Conservation (phyloP, 495 filamentous ascomycete genomes). For the Amniculicola lignicola region DNA sequence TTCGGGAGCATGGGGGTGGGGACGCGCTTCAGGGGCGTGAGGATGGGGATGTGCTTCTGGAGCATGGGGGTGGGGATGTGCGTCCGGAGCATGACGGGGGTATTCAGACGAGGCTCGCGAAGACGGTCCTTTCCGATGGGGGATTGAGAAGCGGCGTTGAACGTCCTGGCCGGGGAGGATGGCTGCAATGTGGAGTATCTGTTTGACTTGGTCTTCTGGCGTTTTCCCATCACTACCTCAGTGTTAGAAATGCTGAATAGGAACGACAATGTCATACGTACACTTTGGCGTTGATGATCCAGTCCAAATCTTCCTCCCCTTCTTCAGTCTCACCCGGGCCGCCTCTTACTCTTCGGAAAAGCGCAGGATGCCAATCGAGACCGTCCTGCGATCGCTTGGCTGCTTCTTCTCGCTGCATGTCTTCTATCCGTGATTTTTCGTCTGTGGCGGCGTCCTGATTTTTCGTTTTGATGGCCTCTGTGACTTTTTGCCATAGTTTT, state of each 20-base stretch:
- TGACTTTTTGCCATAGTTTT: constrained; percentile 76
- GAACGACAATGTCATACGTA: constrained; percentile 37
- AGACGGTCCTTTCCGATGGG: constrained; percentile 41
- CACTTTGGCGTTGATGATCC: constrained; percentile 89
- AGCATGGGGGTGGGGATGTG: constrained; percentile 42
- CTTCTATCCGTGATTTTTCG: constrained; percentile 92
- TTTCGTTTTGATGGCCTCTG: constrained; percentile 70
- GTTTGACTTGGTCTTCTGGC: constrained; percentile 70
- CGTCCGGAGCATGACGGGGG: constrained; percentile 40
- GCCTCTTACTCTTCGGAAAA: constrained; percentile 74
- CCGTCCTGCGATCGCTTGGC: constrained; percentile 75
- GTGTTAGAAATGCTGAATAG: neutral
- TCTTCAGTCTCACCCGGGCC: constrained; percentile 72
- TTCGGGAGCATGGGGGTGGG: constrained; percentile 42
- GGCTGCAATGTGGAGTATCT: constrained; percentile 82
- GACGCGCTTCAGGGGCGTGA: constrained; percentile 43
- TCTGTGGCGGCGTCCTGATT: constrained; percentile 90
- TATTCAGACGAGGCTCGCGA: constrained; percentile 31
- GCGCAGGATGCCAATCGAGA: constrained; percentile 81
- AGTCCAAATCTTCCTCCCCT: constrained; percentile 86
- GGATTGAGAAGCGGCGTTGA: constrained; percentile 45
- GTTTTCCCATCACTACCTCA: constrained; percentile 60
- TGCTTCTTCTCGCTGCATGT: constrained; percentile 84
- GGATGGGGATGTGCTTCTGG: constrained; percentile 43
- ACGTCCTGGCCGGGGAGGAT: constrained; percentile 71